These are phyloP conservation scores for Clarireedia hainanense DNA, from an alignment of 2,329 filamentous ascomycete genomes.

Conservation along the genomic window DNA sequence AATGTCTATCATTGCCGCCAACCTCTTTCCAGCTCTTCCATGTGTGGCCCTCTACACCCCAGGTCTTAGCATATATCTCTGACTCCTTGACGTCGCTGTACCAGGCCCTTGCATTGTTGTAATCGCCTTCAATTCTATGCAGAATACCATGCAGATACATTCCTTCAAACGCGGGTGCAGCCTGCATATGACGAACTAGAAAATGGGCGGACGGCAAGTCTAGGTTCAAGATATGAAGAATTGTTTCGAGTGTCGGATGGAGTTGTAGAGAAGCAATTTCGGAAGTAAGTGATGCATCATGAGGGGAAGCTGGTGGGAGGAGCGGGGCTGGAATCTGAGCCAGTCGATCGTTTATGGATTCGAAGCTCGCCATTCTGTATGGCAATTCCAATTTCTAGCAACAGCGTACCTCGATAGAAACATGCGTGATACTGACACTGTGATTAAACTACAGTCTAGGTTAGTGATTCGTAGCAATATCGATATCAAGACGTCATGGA, in stretches of 20 bases:
- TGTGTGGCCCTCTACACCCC: slow-evolving; percentile 20
- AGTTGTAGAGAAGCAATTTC: slow-evolving; percentile 29
- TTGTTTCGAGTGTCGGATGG: slow-evolving; percentile 41
- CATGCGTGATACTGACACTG: background rate
- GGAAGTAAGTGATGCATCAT: slow-evolving; percentile 16
- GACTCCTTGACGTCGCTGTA: slow-evolving; percentile 35
- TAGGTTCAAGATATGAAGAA: slow-evolving; percentile 43
- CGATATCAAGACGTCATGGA: background rate
- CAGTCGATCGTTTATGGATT: slow-evolving; percentile 1
- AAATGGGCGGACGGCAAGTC: slow-evolving; percentile 45
- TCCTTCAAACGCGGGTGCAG: slow-evolving; percentile 38
- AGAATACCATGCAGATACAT: slow-evolving; percentile 45
- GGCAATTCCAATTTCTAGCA: background rate
- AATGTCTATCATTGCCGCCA: background rate
- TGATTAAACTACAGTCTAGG: background rate
- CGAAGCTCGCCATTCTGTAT: slow-evolving; percentile 1
- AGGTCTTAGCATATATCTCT: slow-evolving; percentile 30
- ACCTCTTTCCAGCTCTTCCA: slow-evolving; percentile 4
- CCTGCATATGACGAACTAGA: slow-evolving; percentile 43
- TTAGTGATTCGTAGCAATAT: background rate
- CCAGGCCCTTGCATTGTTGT: slow-evolving; percentile 41
- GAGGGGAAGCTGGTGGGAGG: slow-evolving; percentile 19
- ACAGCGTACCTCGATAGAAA: background rate
- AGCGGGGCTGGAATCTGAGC: slow-evolving; percentile 17
- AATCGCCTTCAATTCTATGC: slow-evolving; percentile 43